A percentile compares a stretch with the other conserved stretches of the same genome.
Evolutionary conservation across 352 stramenopile genomes (phyloP).

Genomic region (Pilasporangium apinafurcum): DNA sequence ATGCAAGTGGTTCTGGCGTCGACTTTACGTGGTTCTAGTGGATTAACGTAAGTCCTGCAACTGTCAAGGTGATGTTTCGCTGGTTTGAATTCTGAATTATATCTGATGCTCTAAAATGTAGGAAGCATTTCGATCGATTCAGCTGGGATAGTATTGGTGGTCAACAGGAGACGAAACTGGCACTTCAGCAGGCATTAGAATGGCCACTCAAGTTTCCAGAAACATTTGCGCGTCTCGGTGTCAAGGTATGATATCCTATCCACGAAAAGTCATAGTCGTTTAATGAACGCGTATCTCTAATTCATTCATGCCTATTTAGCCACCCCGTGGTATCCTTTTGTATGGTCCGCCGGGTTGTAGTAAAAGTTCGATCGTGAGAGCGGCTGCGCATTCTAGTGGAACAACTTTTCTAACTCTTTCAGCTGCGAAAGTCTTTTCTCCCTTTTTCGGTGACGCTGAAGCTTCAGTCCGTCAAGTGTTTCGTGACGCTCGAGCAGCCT

Average conservation of each 20-base stretch:
- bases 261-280: too few species aligned
- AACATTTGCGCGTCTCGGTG: slow-evolving; percentile 62
- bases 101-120: slow-evolving; percentile 9
- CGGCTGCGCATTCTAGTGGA: slow-evolving; percentile 62
- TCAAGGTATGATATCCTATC: slow-evolving; percentile 23
- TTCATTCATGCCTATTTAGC: slow-evolving; percentile 4
- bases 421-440: slow-evolving; percentile 83
- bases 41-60: slow-evolving; percentile 38
- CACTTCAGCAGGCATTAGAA: slow-evolving; percentile 81
- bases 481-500: slow-evolving; percentile 58
- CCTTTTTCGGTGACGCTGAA: slow-evolving; percentile 87
- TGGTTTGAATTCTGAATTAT: too few species aligned
- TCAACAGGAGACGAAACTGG: slow-evolving; percentile 60
- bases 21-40: slow-evolving; percentile 44
- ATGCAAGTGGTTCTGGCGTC: slow-evolving; percentile 66
- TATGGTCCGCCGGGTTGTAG: slow-evolving; percentile 88
- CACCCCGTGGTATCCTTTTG: slow-evolving; percentile 78
- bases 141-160: slow-evolving; percentile 77
- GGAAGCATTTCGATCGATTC: slow-evolving; percentile 49
- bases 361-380: slow-evolving; percentile 88
- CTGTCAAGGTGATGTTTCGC: background rate
- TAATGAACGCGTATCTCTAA: background rate
- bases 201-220: slow-evolving; percentile 81
- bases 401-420: slow-evolving; percentile 86
- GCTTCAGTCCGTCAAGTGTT: slow-evolving; percentile 77